Base-by-base conservation (phyloP, 139 green algal species). In the Parachlorella kessleri region DNA sequence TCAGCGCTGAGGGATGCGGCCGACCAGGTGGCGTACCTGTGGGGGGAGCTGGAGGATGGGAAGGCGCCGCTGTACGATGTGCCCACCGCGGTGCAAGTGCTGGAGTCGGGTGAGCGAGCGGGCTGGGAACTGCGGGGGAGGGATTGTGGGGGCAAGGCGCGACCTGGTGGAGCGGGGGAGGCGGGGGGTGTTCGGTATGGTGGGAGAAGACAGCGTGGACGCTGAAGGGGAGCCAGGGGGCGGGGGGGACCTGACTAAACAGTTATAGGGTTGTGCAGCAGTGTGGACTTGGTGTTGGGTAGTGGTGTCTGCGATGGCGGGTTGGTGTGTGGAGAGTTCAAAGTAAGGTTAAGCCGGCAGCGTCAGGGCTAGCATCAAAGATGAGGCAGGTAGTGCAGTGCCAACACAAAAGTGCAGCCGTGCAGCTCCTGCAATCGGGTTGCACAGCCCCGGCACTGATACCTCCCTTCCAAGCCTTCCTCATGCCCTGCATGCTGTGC, bases 51-150 rank as follows among this genome's bases (percentile, higher is more conserved):
- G 26, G 35, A 83, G 70, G 41, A 77, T 32, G 63, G 64, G 7
- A 55, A 59, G 3, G 86, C 77, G 7, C 88, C 88, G 14, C 39
- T 77, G 28, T 93, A 85, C 39, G 88, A 93, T 36, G 77, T 93
- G 24, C 72, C 76, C 71, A 85, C 85, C 3, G 88, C 88, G 32
- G 55, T 87, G 38, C 76, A 88, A n/a, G 71, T 93, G 24, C 71
- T 89, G 10, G 59, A 70, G 39, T 83, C 72, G 23, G 82, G 83
- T 72, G 55, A 18, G 33, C 6, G 54, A n/a, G n/a, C n/a, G n/a
- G n/a, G n/a, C n/a, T n/a, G n/a, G n/a, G n/a, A n/a, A n/a, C n/a
- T n/a, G n/a, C n/a, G n/a, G n/a, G n/a, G n/a, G n/a, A n/a, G n/a
- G n/a, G n/a, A n/a, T n/a, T n/a, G n/a, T n/a, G n/a, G n/a, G n/a